These are phyloP conservation scores for Friedmanniomyces endolithicus DNA, from an alignment of 495 filamentous ascomycete genomes.

Conservation along the genomic window DNA sequence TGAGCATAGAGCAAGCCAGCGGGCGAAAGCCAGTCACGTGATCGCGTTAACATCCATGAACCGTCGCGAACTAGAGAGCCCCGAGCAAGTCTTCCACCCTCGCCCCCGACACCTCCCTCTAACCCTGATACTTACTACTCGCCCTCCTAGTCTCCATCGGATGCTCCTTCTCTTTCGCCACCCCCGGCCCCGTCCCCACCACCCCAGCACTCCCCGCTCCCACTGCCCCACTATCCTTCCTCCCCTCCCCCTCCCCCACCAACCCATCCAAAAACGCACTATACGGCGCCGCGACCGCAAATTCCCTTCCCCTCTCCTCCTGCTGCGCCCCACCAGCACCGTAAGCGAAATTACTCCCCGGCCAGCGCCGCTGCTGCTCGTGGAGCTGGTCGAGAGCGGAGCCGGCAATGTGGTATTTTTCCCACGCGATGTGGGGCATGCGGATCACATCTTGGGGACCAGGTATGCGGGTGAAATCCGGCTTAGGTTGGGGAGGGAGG, in stretches of 20 bases:
- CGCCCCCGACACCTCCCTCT: no score
- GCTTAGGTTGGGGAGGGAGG: not conserved
- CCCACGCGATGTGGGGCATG: conserved; percentile 80
- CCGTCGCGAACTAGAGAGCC: no score
- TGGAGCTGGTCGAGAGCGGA: conserved; percentile 72
- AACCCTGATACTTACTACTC: not conserved
- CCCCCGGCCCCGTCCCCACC: conserved; percentile 9
- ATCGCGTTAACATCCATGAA: no score
- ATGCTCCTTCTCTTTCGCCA: conserved; percentile 10
- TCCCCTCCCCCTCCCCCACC: not conserved
- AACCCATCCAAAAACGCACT: conserved; percentile 47
- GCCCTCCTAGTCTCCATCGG: conserved; percentile 19
- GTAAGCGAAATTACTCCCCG: conserved; percentile 27
- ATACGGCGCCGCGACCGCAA: conserved; percentile 61
- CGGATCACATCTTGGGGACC: conserved; percentile 71
- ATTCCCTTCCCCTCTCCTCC: conserved; percentile 37
- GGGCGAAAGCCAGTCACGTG: no score
- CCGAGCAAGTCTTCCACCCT: no score
- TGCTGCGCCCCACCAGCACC: conserved; percentile 11
- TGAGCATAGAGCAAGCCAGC: no score
- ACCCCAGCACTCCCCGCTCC: not conserved
- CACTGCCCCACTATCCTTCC: not conserved
- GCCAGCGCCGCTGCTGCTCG: conserved; percentile 57
- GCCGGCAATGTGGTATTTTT: conserved; percentile 73
- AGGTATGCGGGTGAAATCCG: conserved; percentile 43